Evolutionary conservation across 83 land plant genomes (phyloP), one percentile per base, ranked within the genome.

Genomic region (Picea abies): DNA sequence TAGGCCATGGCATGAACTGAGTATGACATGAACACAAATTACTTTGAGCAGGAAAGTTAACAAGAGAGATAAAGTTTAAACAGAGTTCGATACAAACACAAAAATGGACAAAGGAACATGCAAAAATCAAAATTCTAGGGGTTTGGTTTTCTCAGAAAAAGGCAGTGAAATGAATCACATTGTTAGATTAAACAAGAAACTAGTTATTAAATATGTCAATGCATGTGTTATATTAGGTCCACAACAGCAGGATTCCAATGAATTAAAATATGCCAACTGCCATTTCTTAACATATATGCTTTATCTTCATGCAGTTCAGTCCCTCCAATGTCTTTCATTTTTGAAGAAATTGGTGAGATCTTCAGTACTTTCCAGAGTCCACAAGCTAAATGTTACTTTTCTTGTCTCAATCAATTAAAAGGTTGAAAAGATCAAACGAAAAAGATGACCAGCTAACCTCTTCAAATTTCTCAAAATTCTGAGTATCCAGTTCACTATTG

Each of bases 391-490:
- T 73, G 14, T 52, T 52, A 52, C 10, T 52, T 52, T 52, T 52
- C 56, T 52, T 52, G 56, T 11, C 14, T 10, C 12, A 52, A 11
- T 47, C 3, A 15, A 37, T 20, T 39, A 60, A 23, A 79, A 37
- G 23, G 4, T 63, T 29, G 63, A n/a, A 79, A 79, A 79, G 81
- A 26, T 11, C 56, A 11, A 60, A 79, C 22, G 39, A 23, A 78
- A 78, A 78, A 78, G 4, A 29, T 49, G 20, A 4, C 39, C 63
- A 58, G 16, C 29, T 75, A 37, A 95, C 97, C 96, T 95, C 97
- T 84, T 95, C 97, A 93, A 95, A 95, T 85, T 95, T 93, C 84
- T 95, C 97, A 89, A 95, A 95, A 60, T 95, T 95, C 82, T 93
- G 97, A 20, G 97, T 95, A 81, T 95, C 97, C 85, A 95, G 79